phyloP scores from a whole-genome alignment of 2,329 filamentous ascomycete species.

The Apiospora koreana region DNA sequence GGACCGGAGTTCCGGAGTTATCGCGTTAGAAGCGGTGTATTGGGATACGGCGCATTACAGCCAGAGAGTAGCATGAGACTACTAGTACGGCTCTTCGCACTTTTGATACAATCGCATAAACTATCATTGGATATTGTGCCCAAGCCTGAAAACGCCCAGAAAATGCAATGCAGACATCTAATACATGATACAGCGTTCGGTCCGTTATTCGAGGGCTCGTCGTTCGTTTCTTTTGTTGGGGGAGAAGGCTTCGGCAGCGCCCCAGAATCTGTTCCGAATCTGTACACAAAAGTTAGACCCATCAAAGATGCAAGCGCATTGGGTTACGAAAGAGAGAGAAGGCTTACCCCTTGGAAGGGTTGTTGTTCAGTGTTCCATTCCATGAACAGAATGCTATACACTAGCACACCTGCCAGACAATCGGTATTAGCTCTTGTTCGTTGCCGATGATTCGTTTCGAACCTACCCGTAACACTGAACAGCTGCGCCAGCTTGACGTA shows the following conservation, averaged over 20 bases:
- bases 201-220: conserved; percentile 20
- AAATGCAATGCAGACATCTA: conserved; percentile 26
- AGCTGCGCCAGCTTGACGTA: conserved; percentile 65
- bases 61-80: neutral
- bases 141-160: conserved; percentile 32
- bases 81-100: neutral
- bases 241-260: conserved; percentile 31
- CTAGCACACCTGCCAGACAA: conserved; percentile 44
- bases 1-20: conserved; percentile 10
- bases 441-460: neutral
- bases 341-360: conserved; percentile 52
- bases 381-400: conserved; percentile 63
- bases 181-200: conserved; percentile 11
- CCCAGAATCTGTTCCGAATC: conserved; percentile 43
- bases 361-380: conserved; percentile 52
- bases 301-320: neutral
- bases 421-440: neutral
- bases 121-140: conserved; percentile 29
- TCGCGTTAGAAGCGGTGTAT: neutral
- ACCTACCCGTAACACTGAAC: conserved; percentile 56
- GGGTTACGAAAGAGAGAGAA: neutral
- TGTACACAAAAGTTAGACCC: conserved; percentile 23
- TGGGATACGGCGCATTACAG: neutral
- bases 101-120: conserved; percentile 15
- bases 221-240: conserved; percentile 28